A percentile compares a stretch with the other conserved stretches of the same genome.
Conservation (phyloP, 2,329 filamentous ascomycete species). For the Colletotrichum spinosum region DNA sequence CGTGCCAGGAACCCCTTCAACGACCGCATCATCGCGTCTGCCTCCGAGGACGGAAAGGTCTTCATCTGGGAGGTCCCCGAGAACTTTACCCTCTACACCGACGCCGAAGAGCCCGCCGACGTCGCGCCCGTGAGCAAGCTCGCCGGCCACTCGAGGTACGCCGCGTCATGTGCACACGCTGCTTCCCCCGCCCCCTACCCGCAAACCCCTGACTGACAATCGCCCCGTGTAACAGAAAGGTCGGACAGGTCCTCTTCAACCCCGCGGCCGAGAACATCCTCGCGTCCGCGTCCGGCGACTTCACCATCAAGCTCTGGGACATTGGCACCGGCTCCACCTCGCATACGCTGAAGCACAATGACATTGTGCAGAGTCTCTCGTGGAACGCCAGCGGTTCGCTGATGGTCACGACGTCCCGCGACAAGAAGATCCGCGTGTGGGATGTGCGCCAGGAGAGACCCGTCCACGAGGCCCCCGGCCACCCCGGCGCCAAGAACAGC, state of each 20-base stretch:
- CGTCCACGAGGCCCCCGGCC: conserved; percentile 85
- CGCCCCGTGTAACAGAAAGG: conserved; percentile 73
- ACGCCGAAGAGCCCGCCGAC: conserved; percentile 86
- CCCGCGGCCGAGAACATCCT: conserved; percentile 95
- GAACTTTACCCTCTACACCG: conserved; percentile 84
- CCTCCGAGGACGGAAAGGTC: conserved; percentile 96
- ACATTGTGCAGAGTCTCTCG: conserved; percentile 94
- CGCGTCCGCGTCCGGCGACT: conserved; percentile 94
- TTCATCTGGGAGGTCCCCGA: conserved; percentile 96
- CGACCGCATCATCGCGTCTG: conserved; percentile 91
- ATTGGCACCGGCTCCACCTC: conserved; percentile 80
- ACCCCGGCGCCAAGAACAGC: conserved; percentile 96
- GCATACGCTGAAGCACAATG: conserved; percentile 83
- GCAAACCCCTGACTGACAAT: conserved; percentile 1
- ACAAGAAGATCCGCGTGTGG: conserved; percentile 99
- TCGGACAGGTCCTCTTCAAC: conserved; percentile 98
- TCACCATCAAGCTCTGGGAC: conserved; percentile 96
- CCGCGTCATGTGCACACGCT: conserved; percentile 40
- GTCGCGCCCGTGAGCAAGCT: conserved; percentile 85
- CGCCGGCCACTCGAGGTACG: conserved; percentile 84
- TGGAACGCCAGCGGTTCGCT: conserved; percentile 93
- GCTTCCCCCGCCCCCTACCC: conserved; percentile 11
- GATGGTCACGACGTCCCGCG: conserved; percentile 91
- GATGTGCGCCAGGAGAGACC: conserved; percentile 94
- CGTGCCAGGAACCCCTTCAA: conserved; percentile 89